These are phyloP conservation scores for Nitzschia sp. DNA, from an alignment of 108 stramenopile species.

Conservation along the genomic window DNA sequence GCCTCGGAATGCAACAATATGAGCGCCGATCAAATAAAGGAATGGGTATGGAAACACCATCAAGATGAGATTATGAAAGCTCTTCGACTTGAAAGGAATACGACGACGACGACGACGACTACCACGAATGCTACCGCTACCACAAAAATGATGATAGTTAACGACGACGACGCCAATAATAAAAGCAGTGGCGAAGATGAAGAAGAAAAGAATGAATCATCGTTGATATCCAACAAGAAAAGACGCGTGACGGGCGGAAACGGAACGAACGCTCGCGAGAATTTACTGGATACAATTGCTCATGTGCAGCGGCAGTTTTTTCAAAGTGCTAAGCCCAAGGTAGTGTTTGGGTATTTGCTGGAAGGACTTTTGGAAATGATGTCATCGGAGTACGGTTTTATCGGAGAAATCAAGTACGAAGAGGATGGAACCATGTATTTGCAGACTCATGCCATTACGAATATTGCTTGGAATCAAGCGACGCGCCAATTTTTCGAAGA, in stretches of 20 bases:
- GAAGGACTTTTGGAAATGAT: conserved; percentile 28
- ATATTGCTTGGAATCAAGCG: conserved; percentile 29
- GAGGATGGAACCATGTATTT: conserved; percentile 21
- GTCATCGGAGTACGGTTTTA: conserved; percentile 30
- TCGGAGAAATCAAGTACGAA: conserved; percentile 36
- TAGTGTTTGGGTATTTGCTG: conserved; percentile 24
- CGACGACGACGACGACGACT: background rate
- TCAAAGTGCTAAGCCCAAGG: conserved; percentile 9
- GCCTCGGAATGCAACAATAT: background rate
- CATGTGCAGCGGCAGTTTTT: conserved; percentile 26
- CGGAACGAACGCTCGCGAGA: background rate
- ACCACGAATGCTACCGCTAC: background rate
- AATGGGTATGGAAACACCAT: conserved; percentile 3
- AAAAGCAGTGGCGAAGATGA: too few relatives aligned
- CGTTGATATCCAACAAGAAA: background rate
- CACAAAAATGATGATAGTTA: too few relatives aligned
- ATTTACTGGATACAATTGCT: conserved; percentile 24
- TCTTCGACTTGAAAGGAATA: background rate
- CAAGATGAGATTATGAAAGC: background rate
- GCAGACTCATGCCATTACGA: conserved; percentile 34
- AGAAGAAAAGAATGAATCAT: background rate
- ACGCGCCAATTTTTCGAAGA: conserved; percentile 23
- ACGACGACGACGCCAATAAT: too few relatives aligned
- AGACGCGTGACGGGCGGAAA: background rate
- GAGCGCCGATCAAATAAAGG: background rate